Conservation (phyloP, 176 grass and related monocot genomes). For the Leersia perrieri region DNA sequence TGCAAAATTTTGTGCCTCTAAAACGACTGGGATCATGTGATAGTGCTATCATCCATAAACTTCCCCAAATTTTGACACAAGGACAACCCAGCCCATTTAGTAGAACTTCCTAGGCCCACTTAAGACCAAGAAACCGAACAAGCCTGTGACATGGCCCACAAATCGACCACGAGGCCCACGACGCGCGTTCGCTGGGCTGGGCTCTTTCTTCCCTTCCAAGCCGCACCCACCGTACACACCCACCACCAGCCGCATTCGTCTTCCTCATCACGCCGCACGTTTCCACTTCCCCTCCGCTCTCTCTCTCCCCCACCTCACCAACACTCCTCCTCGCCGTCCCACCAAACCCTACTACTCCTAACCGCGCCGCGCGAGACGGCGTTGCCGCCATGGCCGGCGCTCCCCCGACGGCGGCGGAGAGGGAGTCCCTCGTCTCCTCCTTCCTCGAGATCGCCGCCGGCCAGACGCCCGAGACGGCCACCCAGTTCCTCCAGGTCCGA, state of each 20-base stretch:
- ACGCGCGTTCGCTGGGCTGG: neutral
- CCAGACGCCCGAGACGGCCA: slow-evolving; percentile 61
- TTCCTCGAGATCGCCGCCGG: slow-evolving; percentile 96
- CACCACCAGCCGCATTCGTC: neutral
- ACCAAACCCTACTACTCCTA: slow-evolving; percentile 33
- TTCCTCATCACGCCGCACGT: slow-evolving; percentile 31
- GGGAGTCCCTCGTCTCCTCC: slow-evolving; percentile 61
- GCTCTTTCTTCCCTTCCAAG: slow-evolving; percentile 23
- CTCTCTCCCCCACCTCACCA: neutral
- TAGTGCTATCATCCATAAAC: too few species aligned
- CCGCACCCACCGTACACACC: neutral
- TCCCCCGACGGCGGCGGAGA: slow-evolving; percentile 38
- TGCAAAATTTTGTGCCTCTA: too few species aligned
- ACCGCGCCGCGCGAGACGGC: slow-evolving; percentile 11
- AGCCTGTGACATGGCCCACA: neutral
- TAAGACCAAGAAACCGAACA: too few species aligned
- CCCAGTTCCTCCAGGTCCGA: slow-evolving; percentile 80
- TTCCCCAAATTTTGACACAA: too few species aligned
- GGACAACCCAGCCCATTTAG: too few species aligned
- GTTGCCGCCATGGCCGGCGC: slow-evolving; percentile 43
- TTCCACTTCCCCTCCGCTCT: neutral
- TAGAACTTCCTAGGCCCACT: too few species aligned
- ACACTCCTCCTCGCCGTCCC: slow-evolving; percentile 5
- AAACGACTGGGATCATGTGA: too few species aligned
- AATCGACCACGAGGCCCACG: neutral